A percentile compares a stretch with the other conserved stretches of the same genome.
phyloP scores from a whole-genome alignment of 148 eudicot species.

The Rhododendron vialii region DNA sequence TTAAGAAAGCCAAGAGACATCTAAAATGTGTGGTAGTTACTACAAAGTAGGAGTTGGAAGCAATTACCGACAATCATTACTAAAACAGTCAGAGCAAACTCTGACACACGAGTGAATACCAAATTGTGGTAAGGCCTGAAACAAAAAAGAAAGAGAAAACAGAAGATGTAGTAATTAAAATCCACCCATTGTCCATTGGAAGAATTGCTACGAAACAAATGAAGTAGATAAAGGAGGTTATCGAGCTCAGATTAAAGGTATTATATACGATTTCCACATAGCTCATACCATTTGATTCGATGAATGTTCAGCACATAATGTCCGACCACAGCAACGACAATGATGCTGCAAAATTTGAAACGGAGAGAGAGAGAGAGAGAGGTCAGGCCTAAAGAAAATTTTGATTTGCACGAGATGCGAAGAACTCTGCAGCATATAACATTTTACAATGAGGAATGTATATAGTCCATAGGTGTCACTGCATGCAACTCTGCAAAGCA shows the following conservation, averaged over 20 bases:
- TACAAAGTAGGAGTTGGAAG: neutral
- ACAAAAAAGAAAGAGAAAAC: constrained; percentile 11
- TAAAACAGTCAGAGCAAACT: constrained; percentile 90
- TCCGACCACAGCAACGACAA: constrained; percentile 91
- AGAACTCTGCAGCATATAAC: neutral
- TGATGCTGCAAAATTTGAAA: constrained; percentile 66
- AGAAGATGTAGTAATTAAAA: neutral
- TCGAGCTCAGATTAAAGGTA: neutral
- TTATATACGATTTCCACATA: neutral
- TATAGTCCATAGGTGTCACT: neutral
- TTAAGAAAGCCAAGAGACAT: neutral
- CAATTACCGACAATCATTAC: constrained; percentile 61
- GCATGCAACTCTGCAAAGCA: neutral
- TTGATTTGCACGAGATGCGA: neutral
- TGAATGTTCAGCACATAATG: constrained; percentile 90
- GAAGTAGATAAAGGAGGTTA: neutral
- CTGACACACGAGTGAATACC: constrained; percentile 71
- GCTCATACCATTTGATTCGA: constrained; percentile 72
- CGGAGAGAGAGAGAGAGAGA: neutral
- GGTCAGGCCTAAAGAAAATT: neutral
- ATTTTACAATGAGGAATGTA: neutral
- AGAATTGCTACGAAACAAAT: neutral
- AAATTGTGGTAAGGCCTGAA: constrained; percentile 91
- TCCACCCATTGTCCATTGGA: constrained; percentile 4
- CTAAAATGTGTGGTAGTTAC: neutral